These are phyloP conservation scores for Nemania diffusa DNA, from an alignment of 2,329 filamentous ascomycete species.

Conservation along the genomic window DNA sequence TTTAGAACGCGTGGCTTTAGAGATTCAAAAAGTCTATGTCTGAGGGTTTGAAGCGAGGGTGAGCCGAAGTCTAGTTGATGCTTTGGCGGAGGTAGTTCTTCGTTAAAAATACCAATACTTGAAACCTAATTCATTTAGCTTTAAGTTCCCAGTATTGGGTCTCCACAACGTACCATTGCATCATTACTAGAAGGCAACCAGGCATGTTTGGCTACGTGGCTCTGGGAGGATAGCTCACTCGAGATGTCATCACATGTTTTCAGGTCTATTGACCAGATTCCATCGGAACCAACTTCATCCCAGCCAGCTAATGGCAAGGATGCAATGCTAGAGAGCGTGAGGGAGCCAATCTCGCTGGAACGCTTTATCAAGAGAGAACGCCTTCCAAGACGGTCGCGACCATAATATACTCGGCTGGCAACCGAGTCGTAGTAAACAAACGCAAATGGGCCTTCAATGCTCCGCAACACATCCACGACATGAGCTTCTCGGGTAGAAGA, in stretches of 20 bases:
- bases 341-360: slow-evolving; percentile 52
- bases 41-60: slow-evolving; percentile 63
- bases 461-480: slow-evolving; percentile 65
- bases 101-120: slow-evolving; percentile 65
- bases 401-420: slow-evolving; percentile 76
- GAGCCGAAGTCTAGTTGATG: slow-evolving; percentile 54
- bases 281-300: slow-evolving; percentile 85
- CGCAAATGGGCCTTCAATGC: slow-evolving; percentile 84
- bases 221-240: slow-evolving; percentile 29
- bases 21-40: slow-evolving; percentile 67
- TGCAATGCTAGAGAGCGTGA: slow-evolving; percentile 78
- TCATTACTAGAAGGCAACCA: slow-evolving; percentile 52
- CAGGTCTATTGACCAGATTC: slow-evolving; percentile 77
- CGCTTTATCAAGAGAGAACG: slow-evolving; percentile 77
- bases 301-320: slow-evolving; percentile 66
- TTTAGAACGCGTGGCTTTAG: slow-evolving; percentile 71
- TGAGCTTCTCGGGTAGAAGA: slow-evolving; percentile 46
- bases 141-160: slow-evolving; percentile 1
- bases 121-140: slow-evolving; percentile 62
- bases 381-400: slow-evolving; percentile 86
- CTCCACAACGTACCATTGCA: slow-evolving; percentile 57
- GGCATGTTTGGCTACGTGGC: slow-evolving; percentile 42
- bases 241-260: slow-evolving; percentile 33
- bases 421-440: slow-evolving; percentile 82
- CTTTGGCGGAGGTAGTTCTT: slow-evolving; percentile 50